Base-by-base conservation (phyloP, 192 early-diverging fungal genomes). In the Endogone sp. region DNA sequence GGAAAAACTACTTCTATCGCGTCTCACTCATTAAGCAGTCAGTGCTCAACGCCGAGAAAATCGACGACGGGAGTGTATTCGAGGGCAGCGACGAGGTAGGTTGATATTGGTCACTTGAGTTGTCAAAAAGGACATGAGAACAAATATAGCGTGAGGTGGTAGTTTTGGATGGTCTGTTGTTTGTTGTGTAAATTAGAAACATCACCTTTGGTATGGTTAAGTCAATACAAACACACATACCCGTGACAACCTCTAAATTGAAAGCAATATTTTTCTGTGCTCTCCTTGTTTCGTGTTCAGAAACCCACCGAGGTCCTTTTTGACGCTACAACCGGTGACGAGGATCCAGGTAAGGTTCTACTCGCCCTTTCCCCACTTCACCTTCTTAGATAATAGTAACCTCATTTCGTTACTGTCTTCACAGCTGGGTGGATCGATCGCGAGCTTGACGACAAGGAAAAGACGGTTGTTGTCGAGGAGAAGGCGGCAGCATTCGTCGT, bases 1-100 rank as follows among this genome's bases (percentile, higher is more conserved):
- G 88, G 88, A 73, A 75, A 29, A 88, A 86, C 37, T 91, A 90
- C 65, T 91, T 91, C 72, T 91, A 89, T 72, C 80, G 87, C 20
- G 82, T 91, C 2, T 81, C 79, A 31, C 67, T 84, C 20, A 66
- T 85, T 26, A 87, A 87, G 44, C 81, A 87, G 37, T 68, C 81
- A 9, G 73, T 82, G 2, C 64, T 87, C n/a, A 69, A 57, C 25
- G 63, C 16, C 27, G 59, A 58, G 26, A 64, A 61, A 58, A 32
- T 11, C 8, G 11, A 29, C 16, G 49, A n/a, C 23, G 63, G 32
- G 25, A 55, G 57, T 24, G 29, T 67, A 1, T 67, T 44, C 23
- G 56, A 67, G 32, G 54, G 65, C 8, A 28, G 65, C 8, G 56
- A 21, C 21, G 31, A 62, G 23, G 28, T 21, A 2, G 31, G 24